phyloP scores from a whole-genome alignment of 208 protist species.

The Crithidia acanthocephali region DNA sequence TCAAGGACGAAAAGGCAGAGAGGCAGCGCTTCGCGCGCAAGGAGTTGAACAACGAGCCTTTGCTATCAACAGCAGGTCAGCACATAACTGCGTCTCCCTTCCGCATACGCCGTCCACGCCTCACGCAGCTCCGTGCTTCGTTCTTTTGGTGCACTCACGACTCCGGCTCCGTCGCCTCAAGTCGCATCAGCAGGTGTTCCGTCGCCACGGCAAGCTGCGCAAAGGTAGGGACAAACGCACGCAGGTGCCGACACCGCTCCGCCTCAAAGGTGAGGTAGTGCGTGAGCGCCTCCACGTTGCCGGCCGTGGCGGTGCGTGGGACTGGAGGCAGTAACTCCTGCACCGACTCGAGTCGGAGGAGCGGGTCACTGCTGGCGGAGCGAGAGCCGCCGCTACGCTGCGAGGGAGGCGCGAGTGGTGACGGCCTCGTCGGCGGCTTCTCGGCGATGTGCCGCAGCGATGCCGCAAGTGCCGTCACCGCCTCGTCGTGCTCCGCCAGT shows the following conservation, averaged over 20 bases:
- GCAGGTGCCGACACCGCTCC: conserved; percentile 57
- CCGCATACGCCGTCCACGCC: no score
- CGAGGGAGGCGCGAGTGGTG: neutral
- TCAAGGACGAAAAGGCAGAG: no score
- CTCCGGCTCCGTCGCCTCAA: conserved; percentile 32
- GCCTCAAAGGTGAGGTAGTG: conserved; percentile 63
- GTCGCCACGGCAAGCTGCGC: conserved; percentile 74
- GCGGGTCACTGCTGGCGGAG: no score
- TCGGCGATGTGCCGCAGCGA: conserved; percentile 32
- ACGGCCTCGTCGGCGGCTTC: conserved; percentile 13
- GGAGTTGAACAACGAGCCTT: no score
- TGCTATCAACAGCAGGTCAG: neutral
- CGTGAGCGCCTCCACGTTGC: conserved; percentile 49
- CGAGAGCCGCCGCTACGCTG: no score
- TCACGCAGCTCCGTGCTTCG: no score
- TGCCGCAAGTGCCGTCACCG: conserved; percentile 37
- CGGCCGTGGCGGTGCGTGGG: conserved; percentile 56
- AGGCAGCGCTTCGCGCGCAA: no score
- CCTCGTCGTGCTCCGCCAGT: conserved; percentile 36
- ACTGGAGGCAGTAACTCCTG: conserved; percentile 16
- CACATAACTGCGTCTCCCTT: no score
- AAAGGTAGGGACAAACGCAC: conserved; percentile 83
- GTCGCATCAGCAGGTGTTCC: conserved; percentile 58
- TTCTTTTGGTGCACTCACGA: neutral
- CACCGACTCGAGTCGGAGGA: neutral